Evolutionary conservation across 2,329 filamentous ascomycete genomes (phyloP).

Genomic region (Diaporthe nobilis): DNA sequence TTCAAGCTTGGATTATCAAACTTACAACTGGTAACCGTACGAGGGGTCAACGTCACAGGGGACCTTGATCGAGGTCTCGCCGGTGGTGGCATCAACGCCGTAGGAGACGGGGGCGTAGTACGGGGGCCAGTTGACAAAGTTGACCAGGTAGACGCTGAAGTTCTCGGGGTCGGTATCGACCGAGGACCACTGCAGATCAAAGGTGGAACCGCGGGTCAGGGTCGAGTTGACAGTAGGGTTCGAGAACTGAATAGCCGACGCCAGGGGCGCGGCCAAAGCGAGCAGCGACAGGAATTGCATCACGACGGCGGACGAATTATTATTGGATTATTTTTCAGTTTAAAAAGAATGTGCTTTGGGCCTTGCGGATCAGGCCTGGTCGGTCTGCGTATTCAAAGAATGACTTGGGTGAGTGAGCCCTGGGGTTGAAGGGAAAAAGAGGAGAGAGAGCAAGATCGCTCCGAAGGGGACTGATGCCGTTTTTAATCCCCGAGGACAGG

Average conservation of each 20-base stretch:
- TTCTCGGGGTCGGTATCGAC: conserved; percentile 57
- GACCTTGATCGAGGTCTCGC: conserved; percentile 52
- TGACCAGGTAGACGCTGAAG: conserved; percentile 59
- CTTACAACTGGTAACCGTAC: conserved; percentile 57
- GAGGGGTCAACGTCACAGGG: conserved; percentile 54
- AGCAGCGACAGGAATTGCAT: conserved; percentile 49
- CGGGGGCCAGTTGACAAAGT: conserved; percentile 61
- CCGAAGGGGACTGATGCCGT: conserved; percentile 17
- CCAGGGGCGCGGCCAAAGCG: conserved; percentile 50
- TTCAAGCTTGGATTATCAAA: too few species aligned
- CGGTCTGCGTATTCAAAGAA: conserved; percentile 27
- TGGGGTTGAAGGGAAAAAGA: conserved; percentile 27
- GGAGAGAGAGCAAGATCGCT: not conserved
- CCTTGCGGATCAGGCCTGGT: conserved; percentile 18
- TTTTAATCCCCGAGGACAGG: conserved; percentile 29
- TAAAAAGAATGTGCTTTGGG: conserved; percentile 26
- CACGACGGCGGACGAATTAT: not conserved
- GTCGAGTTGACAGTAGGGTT: conserved; percentile 54
- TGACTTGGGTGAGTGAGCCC: conserved; percentile 38
- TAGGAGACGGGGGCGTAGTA: conserved; percentile 55
- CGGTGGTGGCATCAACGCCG: conserved; percentile 52
- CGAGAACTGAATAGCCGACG: conserved; percentile 50
- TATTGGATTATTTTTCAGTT: conserved; percentile 3
- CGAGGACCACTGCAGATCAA: conserved; percentile 54
- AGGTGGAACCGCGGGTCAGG: conserved; percentile 52